A percentile compares a stretch with the other conserved stretches of the same genome.
phyloP scores from a whole-genome alignment of 108 stramenopile genomes.

The Aurantiochytrium sp. region DNA sequence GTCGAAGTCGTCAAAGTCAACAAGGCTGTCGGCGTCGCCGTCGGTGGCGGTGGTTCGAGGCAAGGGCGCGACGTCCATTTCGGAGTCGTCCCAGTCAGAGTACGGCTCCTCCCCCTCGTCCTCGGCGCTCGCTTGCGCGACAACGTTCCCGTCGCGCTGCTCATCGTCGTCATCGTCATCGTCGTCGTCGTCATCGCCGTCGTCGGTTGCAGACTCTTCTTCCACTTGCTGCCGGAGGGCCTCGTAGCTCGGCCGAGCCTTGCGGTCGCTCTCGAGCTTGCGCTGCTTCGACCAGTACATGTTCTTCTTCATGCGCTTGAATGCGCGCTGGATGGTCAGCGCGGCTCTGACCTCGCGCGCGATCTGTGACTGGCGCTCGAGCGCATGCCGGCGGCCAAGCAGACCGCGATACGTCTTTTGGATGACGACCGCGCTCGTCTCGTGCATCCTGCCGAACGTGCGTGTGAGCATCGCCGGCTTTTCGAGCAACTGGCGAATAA shows the following conservation, averaged over 20 bases:
- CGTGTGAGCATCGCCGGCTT: background rate
- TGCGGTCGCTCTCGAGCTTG: background rate
- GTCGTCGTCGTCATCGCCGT: background rate
- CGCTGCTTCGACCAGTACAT: background rate
- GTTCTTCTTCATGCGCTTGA: background rate
- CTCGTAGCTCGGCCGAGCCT: background rate
- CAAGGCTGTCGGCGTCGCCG: background rate
- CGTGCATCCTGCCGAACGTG: background rate
- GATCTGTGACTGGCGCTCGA: background rate
- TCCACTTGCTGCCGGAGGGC: background rate
- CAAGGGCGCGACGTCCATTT: too few relatives aligned
- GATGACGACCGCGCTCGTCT: background rate
- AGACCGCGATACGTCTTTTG: conserved; percentile 12
- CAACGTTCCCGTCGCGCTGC: background rate
- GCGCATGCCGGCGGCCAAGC: background rate
- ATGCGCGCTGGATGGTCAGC: background rate
- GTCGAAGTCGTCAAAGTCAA: conserved; percentile 1
- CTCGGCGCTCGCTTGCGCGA: too few relatives aligned
- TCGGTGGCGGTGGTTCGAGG: background rate
- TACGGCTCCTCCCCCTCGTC: background rate
- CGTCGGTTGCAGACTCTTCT: background rate
- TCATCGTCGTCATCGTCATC: background rate
- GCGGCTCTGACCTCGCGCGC: background rate
- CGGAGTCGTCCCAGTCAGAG: background rate
- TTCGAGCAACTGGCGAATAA: background rate